These are phyloP conservation scores for Rutstroemia sp. DNA, from an alignment of 2,329 filamentous ascomycete genomes.

Conservation along the genomic window DNA sequence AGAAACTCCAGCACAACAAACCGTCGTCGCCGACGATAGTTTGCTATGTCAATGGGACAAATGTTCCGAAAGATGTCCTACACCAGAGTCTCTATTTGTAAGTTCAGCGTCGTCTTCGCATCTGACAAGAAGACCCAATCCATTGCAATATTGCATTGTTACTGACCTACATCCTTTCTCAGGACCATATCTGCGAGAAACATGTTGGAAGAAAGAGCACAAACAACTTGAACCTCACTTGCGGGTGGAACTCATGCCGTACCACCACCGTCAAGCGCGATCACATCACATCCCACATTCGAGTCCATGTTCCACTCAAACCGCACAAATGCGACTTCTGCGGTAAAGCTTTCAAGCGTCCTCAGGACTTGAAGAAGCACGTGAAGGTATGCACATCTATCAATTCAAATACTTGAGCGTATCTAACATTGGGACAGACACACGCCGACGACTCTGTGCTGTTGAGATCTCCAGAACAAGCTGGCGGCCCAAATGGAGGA, in stretches of 20 bases:
- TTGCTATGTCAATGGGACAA: conserved; percentile 36
- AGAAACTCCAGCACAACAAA: conserved; percentile 13
- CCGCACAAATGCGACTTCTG: conserved; percentile 99
- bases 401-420: background rate
- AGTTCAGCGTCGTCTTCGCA: conserved; percentile 12
- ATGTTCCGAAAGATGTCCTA: conserved; percentile 32
- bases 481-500: conserved; percentile 29
- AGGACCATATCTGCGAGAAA: conserved; percentile 98
- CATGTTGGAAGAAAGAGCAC: conserved; percentile 99
- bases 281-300: conserved; percentile 98
- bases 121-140: background rate
- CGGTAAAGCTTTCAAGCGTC: conserved; percentile 97
- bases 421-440: conserved; percentile 42
- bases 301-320: conserved; percentile 97
- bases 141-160: too few relatives aligned
- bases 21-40: conserved; percentile 27
- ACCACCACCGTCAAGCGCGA: conserved; percentile 98
- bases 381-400: conserved; percentile 57
- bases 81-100: conserved; percentile 35
- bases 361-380: conserved; percentile 98
- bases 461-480: conserved; percentile 32
- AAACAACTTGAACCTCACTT: conserved; percentile 95
- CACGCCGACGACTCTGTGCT: conserved; percentile 91
- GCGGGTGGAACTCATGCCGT: conserved; percentile 92
- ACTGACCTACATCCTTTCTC: conserved; percentile 10